Base-by-base conservation (phyloP, 2,329 filamentous ascomycete species). In the Lizonia empirigonia region DNA sequence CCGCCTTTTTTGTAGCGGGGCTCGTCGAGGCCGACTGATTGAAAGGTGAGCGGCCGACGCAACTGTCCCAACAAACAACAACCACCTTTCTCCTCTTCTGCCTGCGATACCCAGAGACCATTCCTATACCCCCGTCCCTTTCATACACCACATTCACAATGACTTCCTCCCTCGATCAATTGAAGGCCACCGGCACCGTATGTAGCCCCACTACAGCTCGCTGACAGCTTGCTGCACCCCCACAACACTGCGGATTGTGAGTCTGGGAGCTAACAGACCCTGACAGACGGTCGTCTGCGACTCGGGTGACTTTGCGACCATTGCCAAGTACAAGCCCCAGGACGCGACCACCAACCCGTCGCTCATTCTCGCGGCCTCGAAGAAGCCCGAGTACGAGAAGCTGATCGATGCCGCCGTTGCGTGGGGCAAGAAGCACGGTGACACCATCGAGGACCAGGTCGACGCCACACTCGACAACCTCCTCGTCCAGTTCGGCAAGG, bases 281-380 rank as follows among this genome's bases (percentile, higher is more conserved):
- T 15, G 47, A 10, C 73, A 94, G 91, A 89, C 90, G 62, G 94
- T 97, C 74, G 94, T 97, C 77, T 93, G 89, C 78, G 94, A 97
- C 82, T 96, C 93, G 78, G 94, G 92, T 87, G 88, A 81, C 73
- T 77, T 78, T 64, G 76, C 80, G 86, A 92, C 92, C 78, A 99
- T 99, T 77, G 92, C 84, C 83, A 97, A 97, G 84, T 99, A 99
- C 87, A 96, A 96, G 87, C 94, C 94, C 63, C 92, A 99, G 84
- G 94, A 99, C 90, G 94, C 94, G 74, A 99, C 94, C 77, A 99
- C 94, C 82, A 99, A 99, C 87, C 94, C 94, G 55, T 97, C 94
- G 60, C 85, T 99, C 76, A 97, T 99, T 79, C 89, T 99, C 75
- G 93, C 92, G 65, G 94, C 94, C 61, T 92, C 94, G 75, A 97